phyloP scores from a whole-genome alignment of 257 asterid genomes.

The Galeopsis tetrahit region DNA sequence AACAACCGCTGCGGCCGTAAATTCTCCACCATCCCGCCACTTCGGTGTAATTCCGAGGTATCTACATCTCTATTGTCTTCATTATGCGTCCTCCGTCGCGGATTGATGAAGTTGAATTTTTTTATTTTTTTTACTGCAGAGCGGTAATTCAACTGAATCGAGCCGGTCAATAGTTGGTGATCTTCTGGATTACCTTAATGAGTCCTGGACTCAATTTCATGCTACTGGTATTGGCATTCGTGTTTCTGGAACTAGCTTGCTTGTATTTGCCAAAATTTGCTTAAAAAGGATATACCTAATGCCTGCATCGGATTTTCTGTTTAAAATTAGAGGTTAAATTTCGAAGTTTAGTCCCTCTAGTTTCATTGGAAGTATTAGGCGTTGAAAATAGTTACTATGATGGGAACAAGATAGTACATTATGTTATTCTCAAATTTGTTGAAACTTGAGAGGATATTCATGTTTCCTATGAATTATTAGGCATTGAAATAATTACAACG shows the following conservation, averaged over 20 bases:
- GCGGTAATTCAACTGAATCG: slow-evolving; percentile 44
- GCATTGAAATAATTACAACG: neutral
- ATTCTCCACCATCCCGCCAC: slow-evolving; percentile 48
- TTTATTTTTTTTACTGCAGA: slow-evolving; percentile 49
- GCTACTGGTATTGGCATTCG: slow-evolving; percentile 71
- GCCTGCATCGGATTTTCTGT: neutral
- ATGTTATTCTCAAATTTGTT: neutral
- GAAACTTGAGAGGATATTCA: neutral
- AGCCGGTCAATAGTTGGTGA: slow-evolving; percentile 74
- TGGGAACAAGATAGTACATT: neutral
- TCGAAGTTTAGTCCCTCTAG: neutral
- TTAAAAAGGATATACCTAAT: neutral
- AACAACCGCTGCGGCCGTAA: slow-evolving; percentile 42
- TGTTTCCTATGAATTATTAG: neutral
- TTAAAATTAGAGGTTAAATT: neutral
- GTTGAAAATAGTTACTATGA: neutral
- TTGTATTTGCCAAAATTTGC: slow-evolving; percentile 10
- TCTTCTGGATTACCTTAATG: slow-evolving; percentile 90
- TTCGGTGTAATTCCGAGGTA: slow-evolving; percentile 56
- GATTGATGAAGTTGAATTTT: neutral
- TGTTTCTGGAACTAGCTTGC: slow-evolving; percentile 1
- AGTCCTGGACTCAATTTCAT: slow-evolving; percentile 98
- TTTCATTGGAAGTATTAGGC: neutral
- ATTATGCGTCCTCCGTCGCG: neutral
- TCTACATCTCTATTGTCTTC: slow-evolving; percentile 5